Evolutionary conservation across 257 asterid genomes (phyloP).

Genomic region (Salvia splendens): DNA sequence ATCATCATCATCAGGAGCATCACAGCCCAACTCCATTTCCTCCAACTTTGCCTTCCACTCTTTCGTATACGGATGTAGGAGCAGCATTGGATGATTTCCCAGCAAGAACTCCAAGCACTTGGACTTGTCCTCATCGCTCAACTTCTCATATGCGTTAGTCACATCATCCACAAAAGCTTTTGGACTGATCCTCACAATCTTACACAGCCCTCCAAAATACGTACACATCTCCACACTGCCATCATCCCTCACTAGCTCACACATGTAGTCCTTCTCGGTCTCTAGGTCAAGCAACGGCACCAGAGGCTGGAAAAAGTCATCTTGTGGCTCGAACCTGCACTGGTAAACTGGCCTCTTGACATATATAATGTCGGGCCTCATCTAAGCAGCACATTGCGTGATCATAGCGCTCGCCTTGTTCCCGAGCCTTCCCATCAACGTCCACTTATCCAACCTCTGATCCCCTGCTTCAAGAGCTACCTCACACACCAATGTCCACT

Average conservation of each 20-base stretch:
- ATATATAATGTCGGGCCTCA: constrained; percentile 90
- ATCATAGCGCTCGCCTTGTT: constrained; percentile 64
- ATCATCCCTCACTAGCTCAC: constrained; percentile 70
- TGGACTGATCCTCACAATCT: constrained; percentile 69
- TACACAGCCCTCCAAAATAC: constrained; percentile 87
- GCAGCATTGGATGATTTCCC: constrained; percentile 66
- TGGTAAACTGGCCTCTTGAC: constrained; percentile 91
- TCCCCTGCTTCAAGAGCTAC: constrained; percentile 81
- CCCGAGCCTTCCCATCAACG: constrained; percentile 92
- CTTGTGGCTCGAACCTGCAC: constrained; percentile 90
- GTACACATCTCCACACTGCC: constrained; percentile 77
- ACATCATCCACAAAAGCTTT: constrained; percentile 96
- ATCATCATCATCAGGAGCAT: constrained; percentile 80
- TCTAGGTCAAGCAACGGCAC: constrained; percentile 80
- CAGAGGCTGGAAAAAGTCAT: constrained; percentile 61
- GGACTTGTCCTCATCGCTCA: constrained; percentile 78
- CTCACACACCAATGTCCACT: constrained; percentile 91
- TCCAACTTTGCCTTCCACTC: constrained; percentile 95
- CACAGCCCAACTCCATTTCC: constrained; percentile 97
- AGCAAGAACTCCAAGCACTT: constrained; percentile 77
- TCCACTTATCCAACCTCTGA: constrained; percentile 93
- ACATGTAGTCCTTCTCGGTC: constrained; percentile 65
- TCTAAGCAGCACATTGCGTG: constrained; percentile 95
- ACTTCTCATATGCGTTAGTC: constrained; percentile 67
- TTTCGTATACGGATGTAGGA: constrained; percentile 83